These are phyloP conservation scores for Cercophora newfieldiana DNA, from an alignment of 495 filamentous ascomycete species.

Conservation along the genomic window DNA sequence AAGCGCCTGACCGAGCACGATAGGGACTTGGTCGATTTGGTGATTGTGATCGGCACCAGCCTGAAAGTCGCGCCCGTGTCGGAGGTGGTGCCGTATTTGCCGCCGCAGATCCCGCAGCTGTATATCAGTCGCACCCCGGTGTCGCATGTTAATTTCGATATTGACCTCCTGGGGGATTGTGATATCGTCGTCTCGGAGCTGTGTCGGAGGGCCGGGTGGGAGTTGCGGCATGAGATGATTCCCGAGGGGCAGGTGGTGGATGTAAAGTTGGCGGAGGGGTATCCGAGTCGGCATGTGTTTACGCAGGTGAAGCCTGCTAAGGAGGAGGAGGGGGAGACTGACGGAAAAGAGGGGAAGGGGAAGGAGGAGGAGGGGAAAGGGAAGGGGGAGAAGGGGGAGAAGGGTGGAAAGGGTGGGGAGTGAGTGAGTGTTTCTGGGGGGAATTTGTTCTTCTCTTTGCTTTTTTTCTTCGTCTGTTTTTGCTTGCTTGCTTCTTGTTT, in stretches of 20 bases:
- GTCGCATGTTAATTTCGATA: constrained; percentile 87
- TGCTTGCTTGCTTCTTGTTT: not conserved
- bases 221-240: constrained; percentile 86
- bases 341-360: not conserved
- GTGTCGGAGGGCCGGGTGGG: constrained; percentile 81
- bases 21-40: constrained; percentile 76
- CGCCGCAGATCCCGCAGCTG: constrained; percentile 81
- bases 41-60: constrained; percentile 95
- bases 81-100: constrained; percentile 82
- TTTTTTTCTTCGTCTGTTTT: not conserved
- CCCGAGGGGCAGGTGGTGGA: constrained; percentile 63
- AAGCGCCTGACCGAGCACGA: constrained; percentile 77
- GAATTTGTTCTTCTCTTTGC: not conserved
- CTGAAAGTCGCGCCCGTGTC: constrained; percentile 94
- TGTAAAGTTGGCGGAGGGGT: constrained; percentile 59
- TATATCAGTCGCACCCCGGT: constrained; percentile 90
- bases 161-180: constrained; percentile 91
- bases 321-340: not conserved
- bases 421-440: not conserved
- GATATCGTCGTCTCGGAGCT: constrained; percentile 90
- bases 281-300: constrained; percentile 65
- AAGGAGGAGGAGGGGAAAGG: too few relatives aligned
- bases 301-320: constrained; percentile 30
- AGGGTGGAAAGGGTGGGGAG: not conserved
- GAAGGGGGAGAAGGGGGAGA: not conserved